A percentile compares a stretch with the other conserved stretches of the same genome.
phyloP scores from a whole-genome alignment of 2,329 filamentous ascomycete species.

The Fusarium illudens region DNA sequence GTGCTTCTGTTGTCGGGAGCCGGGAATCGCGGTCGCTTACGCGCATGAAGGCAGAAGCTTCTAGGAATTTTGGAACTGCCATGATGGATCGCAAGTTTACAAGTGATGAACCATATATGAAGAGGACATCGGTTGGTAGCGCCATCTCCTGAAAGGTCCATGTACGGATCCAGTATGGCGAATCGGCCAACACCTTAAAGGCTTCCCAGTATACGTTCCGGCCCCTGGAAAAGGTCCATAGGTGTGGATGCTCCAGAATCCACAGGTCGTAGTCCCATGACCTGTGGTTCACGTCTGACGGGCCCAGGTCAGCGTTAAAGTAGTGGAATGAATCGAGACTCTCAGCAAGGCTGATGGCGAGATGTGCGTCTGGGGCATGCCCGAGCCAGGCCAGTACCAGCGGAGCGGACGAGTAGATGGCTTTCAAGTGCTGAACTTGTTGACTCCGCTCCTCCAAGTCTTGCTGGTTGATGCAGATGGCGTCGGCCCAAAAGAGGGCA shows the following conservation, averaged over 20 bases:
- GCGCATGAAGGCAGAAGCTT: rapidly evolving
- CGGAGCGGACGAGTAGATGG: background rate
- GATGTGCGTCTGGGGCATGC: background rate
- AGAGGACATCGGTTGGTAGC: background rate
- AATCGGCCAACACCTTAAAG: background rate
- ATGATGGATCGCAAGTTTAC: too few species aligned
- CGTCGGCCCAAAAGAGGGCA: background rate
- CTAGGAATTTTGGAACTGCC: background rate
- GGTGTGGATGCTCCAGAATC: background rate
- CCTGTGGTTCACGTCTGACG: too few species aligned
- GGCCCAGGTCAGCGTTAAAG: too few species aligned
- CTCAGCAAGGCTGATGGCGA: background rate
- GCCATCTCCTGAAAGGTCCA: background rate
- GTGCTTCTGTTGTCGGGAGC: background rate
- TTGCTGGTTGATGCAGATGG: background rate
- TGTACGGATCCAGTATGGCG: background rate
- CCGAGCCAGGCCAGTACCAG: background rate
- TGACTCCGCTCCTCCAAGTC: background rate
- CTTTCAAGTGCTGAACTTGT: background rate
- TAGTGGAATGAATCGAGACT: too few species aligned
- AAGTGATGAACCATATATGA: background rate
- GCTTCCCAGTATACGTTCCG: background rate
- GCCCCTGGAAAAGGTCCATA: background rate
- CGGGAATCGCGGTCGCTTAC: rapidly evolving
- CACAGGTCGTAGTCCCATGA: background rate